A percentile compares a stretch with the other conserved stretches of the same genome.
phyloP scores from a whole-genome alignment of 1,284 basidiomycete genomes.

The Ganoderma boninense region DNA sequence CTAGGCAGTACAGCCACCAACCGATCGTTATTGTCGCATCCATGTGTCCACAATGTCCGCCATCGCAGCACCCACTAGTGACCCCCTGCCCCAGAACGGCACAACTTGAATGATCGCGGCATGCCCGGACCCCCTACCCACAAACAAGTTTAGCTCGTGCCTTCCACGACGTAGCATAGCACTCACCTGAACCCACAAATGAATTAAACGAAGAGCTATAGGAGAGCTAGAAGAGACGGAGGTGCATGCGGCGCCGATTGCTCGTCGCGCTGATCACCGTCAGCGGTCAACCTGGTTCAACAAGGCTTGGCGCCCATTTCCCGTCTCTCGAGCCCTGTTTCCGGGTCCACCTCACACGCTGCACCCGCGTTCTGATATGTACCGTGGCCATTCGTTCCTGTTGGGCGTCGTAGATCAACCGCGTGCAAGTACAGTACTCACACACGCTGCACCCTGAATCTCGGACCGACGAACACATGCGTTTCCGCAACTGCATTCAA shows the following conservation, averaged over 20 bases:
- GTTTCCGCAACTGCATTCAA: slow-evolving; percentile 7
- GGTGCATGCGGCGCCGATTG: not conserved
- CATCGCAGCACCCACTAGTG: not conserved
- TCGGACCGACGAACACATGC: not conserved
- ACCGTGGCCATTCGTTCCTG: not conserved
- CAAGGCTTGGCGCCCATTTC: not conserved
- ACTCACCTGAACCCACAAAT: not conserved
- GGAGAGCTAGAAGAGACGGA: not conserved
- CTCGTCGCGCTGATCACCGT: not conserved
- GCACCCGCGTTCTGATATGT: not conserved
- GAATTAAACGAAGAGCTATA: not conserved
- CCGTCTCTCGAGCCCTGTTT: not conserved
- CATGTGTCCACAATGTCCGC: not conserved
- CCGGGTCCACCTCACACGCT: not conserved
- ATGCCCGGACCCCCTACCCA: not conserved
- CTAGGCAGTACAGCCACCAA: not conserved
- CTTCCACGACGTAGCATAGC: not conserved
- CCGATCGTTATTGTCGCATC: not conserved
- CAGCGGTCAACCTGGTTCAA: slow-evolving; percentile 7
- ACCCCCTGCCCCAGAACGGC: not conserved
- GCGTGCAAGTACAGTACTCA: not conserved
- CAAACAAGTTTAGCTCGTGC: not conserved
- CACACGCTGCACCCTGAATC: not conserved
- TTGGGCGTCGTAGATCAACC: not conserved
- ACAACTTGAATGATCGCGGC: not conserved